These are phyloP conservation scores for Boletus rubescentipes DNA, from an alignment of 768 basidiomycete genomes.

Conservation along the genomic window DNA sequence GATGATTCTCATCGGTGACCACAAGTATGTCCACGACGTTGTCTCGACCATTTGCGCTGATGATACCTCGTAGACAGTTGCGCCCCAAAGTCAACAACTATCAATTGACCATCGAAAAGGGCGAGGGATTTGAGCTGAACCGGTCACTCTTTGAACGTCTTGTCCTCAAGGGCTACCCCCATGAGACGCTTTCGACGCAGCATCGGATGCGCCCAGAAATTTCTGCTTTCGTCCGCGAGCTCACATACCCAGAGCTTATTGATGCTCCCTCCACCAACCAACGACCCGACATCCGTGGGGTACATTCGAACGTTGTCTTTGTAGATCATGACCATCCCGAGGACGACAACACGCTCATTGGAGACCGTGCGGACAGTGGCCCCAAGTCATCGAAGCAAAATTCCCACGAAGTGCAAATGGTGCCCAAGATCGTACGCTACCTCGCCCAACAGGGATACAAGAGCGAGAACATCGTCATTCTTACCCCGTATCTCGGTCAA, in stretches of 20 bases:
- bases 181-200: constrained; percentile 52
- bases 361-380: constrained; percentile 45
- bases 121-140: constrained; percentile 66
- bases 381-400: constrained; percentile 60
- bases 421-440: constrained; percentile 63
- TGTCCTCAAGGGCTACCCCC: constrained; percentile 59
- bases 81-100: constrained; percentile 74
- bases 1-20: constrained; percentile 68
- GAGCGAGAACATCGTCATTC: constrained; percentile 57
- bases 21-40: constrained; percentile 46
- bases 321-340: constrained; percentile 60
- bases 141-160: constrained; percentile 67
- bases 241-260: constrained; percentile 66
- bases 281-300: constrained; percentile 51
- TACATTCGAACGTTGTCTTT: constrained; percentile 60
- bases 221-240: constrained; percentile 54
- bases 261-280: constrained; percentile 51
- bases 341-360: constrained; percentile 40
- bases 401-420: constrained; percentile 57
- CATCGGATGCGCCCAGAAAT: constrained; percentile 79
- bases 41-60: not conserved
- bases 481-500: constrained; percentile 73
- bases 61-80: constrained; percentile 47
- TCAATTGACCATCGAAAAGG: constrained; percentile 62
- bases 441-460: constrained; percentile 68